Percentiles rank a stretch among this genome's conserved stretches.
Evolutionary conservation across 805 yeast genomes (phyloP).

Genomic region (Helenozyma baotianmanensis): DNA sequence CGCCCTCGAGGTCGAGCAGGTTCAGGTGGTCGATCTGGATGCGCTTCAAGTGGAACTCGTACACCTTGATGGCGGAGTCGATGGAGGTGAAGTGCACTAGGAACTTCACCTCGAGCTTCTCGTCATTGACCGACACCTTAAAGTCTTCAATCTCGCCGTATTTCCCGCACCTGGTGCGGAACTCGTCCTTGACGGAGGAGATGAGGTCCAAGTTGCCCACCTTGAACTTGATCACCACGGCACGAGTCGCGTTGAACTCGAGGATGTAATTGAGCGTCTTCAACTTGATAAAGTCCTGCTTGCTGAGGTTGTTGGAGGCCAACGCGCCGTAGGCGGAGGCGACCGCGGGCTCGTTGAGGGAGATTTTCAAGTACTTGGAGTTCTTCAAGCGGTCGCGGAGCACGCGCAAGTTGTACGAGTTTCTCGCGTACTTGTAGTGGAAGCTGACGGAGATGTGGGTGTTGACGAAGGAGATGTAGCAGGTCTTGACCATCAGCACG

Average conservation of each 20-base stretch:
- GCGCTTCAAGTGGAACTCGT: conserved; percentile 26
- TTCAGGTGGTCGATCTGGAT: conserved; percentile 19
- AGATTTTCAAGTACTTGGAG: conserved; percentile 26
- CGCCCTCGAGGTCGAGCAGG: conserved; percentile 12
- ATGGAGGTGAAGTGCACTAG: conserved; percentile 41
- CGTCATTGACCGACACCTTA: conserved; percentile 12
- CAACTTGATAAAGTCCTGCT: conserved; percentile 33
- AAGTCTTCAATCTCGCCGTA: conserved; percentile 42
- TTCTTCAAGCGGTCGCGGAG: conserved; percentile 22
- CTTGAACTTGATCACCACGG: conserved; percentile 17
- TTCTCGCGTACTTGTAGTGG: conserved; percentile 28
- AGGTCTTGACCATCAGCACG: conserved; percentile 20
- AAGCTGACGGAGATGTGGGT: conserved; percentile 30
- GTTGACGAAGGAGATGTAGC: conserved; percentile 35
- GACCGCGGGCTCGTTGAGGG: conserved; percentile 21
- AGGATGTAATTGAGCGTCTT: conserved; percentile 38
- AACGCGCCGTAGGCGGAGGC: neutral
- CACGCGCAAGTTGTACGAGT: conserved; percentile 18
- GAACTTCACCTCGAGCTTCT: conserved; percentile 9
- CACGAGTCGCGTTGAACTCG: conserved; percentile 37
- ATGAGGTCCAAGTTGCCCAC: conserved; percentile 9
- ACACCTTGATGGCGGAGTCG: conserved; percentile 42
- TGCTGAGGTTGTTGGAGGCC: conserved; percentile 5
- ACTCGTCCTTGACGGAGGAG: conserved; percentile 15
- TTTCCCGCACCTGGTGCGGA: conserved; percentile 28